phyloP scores from a whole-genome alignment of 2,329 filamentous ascomycete species.

The Alternaria ethzedia region DNA sequence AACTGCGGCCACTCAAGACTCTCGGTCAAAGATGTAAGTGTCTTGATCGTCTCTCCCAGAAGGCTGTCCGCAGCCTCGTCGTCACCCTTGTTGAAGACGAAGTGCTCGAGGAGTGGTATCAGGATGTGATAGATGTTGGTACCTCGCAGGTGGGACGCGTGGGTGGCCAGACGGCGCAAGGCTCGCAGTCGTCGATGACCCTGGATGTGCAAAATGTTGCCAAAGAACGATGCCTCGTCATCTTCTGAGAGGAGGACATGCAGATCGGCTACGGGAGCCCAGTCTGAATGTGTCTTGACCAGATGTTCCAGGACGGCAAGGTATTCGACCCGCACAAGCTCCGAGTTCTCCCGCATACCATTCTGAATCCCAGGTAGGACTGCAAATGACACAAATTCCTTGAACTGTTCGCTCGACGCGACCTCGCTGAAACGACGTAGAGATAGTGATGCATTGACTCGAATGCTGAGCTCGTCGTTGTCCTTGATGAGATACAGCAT shows the following conservation, averaged over 20 bases:
- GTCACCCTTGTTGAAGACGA: slow-evolving; percentile 82
- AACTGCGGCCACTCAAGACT: slow-evolving; percentile 92
- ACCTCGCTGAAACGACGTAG: slow-evolving; percentile 77
- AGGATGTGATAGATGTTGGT: slow-evolving; percentile 86
- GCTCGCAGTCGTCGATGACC: slow-evolving; percentile 85
- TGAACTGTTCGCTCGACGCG: slow-evolving; percentile 58
- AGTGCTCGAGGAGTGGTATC: slow-evolving; percentile 90
- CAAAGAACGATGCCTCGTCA: slow-evolving; percentile 87
- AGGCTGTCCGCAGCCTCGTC: slow-evolving; percentile 81
- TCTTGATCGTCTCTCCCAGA: slow-evolving; percentile 82
- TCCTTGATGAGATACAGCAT: slow-evolving; percentile 85
- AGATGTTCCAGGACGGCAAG: slow-evolving; percentile 80
- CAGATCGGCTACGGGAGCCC: slow-evolving; percentile 77
- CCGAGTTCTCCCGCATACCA: slow-evolving; percentile 78
- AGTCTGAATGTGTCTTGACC: slow-evolving; percentile 71
- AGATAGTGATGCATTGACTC: slow-evolving; percentile 81
- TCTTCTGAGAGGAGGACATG: slow-evolving; percentile 72
- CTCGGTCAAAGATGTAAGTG: slow-evolving; percentile 75
- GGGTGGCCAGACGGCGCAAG: slow-evolving; percentile 74
- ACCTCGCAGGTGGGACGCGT: slow-evolving; percentile 73
- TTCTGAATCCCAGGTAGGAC: slow-evolving; percentile 78
- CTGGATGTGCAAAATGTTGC: slow-evolving; percentile 88
- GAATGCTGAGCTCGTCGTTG: slow-evolving; percentile 85
- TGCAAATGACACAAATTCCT: slow-evolving; percentile 65
- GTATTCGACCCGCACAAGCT: slow-evolving; percentile 84